Evolutionary conservation across 2,329 filamentous ascomycete species (phyloP).

Genomic region (Diplodia scrobiculata): DNA sequence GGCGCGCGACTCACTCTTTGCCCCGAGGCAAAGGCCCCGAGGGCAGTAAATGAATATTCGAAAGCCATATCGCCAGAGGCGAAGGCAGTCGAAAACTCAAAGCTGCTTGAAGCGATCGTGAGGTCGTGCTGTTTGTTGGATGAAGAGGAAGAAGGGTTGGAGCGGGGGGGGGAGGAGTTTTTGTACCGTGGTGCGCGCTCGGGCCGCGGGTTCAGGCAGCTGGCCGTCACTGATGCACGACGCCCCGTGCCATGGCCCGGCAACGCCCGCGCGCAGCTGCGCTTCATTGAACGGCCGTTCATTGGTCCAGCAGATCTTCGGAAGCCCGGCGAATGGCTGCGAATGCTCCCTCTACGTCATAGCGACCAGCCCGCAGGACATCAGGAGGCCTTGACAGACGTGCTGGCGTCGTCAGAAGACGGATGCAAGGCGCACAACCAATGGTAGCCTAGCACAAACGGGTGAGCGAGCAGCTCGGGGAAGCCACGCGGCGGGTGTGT

Average conservation of each 20-base stretch:
- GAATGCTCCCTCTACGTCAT: not conserved
- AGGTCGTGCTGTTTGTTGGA: not conserved
- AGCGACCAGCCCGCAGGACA: no score
- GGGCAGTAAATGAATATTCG: not conserved
- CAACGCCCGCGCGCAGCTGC: not conserved
- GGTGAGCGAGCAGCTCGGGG: not conserved
- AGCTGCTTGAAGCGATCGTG: not conserved
- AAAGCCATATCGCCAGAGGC: not conserved
- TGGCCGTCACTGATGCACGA: not conserved
- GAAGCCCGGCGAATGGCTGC: not conserved
- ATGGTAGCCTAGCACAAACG: not conserved
- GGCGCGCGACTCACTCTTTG: not conserved
- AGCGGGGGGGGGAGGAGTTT: not conserved
- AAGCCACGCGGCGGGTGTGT: not conserved
- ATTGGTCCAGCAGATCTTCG: not conserved
- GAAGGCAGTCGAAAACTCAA: not conserved
- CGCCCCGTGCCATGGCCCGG: not conserved
- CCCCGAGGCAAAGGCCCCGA: not conserved
- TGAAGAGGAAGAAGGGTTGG: not conserved
- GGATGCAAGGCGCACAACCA: not conserved
- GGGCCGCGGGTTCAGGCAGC: not conserved
- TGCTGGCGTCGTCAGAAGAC: not conserved
- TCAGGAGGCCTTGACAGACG: not conserved
- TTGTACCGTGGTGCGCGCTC: not conserved
- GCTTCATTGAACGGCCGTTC: not conserved